Base-by-base conservation (phyloP, 805 yeast species). In the Kregervanrija pseudodelftensis region DNA sequence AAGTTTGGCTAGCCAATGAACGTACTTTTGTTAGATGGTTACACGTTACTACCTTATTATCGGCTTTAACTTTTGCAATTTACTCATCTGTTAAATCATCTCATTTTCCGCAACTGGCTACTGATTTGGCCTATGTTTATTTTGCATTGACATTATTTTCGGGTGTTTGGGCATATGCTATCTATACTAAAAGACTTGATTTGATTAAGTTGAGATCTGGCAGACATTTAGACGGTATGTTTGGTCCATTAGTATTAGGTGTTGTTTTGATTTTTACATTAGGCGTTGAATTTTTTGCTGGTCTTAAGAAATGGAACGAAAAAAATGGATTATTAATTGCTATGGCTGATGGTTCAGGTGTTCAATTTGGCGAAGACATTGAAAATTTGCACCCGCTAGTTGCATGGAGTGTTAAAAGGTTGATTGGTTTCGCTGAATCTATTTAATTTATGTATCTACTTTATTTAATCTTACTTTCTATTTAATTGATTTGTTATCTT, bases 1-100 rank as follows among this genome's bases (percentile, higher is more conserved):
- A 93, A 61, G 99, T 93, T 11, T 93, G 98, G 97, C 73, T 93
- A 51, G 99, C 99, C 30, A 93, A 93, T 60, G 99, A 93, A 69
- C 83, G 99, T 64, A 93, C 99, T 3, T 91, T 90, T 69, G 83
- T 87, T 70, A 78, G 95, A 65, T 93, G 99, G 99, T 72, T 93
- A 52, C 89, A 84, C 50, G 91, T 91, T 16, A 85, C 95, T 11
- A 79, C 95, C 0, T 69, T 93, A 60, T 73, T 93, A 54, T 80
- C 95, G 15, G 81, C 90, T 0, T 68, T 93, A 56, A 88, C 98
- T 0, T 89, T 90, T 59, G 74, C 70, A 12, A 76, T 93, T 44
- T 86, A 86, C 68, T 77, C 81, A 36, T 82, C 95, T 10, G 85
- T 87, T 15, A 70, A 73, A 49, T 69, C 72, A 30, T 81, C 96